phyloP scores from a whole-genome alignment of 2,329 filamentous ascomycete genomes.

The Ophiosphaerella herpotricha region DNA sequence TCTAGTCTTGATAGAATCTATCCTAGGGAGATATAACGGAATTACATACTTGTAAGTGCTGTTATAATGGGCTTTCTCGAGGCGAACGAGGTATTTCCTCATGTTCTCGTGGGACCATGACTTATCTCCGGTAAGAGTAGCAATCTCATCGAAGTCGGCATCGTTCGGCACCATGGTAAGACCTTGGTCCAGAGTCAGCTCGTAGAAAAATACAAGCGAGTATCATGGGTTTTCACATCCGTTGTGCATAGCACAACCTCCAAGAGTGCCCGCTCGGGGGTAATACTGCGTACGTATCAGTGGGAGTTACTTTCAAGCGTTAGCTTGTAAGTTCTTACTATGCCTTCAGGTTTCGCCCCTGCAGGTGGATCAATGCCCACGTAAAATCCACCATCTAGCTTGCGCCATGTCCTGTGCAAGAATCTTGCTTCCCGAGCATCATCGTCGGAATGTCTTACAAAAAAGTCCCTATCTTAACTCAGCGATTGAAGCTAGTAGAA shows the following conservation, averaged over 20 bases:
- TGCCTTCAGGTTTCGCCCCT: constrained; percentile 57
- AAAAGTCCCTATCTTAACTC: constrained; percentile 57
- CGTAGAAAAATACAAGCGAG: background rate
- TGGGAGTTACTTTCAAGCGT: background rate
- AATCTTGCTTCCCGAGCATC: constrained; percentile 57
- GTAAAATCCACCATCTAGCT: constrained; percentile 57
- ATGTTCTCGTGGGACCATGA: constrained; percentile 63
- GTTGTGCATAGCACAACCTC: constrained; percentile 65
- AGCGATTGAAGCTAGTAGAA: too few relatives aligned
- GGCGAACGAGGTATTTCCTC: constrained; percentile 57
- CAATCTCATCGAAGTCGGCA: constrained; percentile 63
- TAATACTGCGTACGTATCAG: constrained; percentile 48
- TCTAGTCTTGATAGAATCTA: too few relatives aligned
- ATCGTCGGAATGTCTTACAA: constrained; percentile 63
- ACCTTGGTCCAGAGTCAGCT: background rate
- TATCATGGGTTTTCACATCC: constrained; percentile 48
- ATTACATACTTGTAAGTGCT: constrained; percentile 20
- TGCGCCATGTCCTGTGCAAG: constrained; percentile 62
- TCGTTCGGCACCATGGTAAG: constrained; percentile 59
- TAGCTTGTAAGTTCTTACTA: constrained; percentile 37
- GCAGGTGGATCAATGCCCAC: constrained; percentile 58
- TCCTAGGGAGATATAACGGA: too few relatives aligned
- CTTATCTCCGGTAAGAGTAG: constrained; percentile 60
- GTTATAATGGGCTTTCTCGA: constrained; percentile 32
- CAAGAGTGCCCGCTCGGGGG: constrained; percentile 61